A percentile compares a stretch with the other conserved stretches of the same genome.
These are phyloP conservation scores for Crithidia expoeki DNA, from an alignment of 208 protist species.

Conservation along the genomic window DNA sequence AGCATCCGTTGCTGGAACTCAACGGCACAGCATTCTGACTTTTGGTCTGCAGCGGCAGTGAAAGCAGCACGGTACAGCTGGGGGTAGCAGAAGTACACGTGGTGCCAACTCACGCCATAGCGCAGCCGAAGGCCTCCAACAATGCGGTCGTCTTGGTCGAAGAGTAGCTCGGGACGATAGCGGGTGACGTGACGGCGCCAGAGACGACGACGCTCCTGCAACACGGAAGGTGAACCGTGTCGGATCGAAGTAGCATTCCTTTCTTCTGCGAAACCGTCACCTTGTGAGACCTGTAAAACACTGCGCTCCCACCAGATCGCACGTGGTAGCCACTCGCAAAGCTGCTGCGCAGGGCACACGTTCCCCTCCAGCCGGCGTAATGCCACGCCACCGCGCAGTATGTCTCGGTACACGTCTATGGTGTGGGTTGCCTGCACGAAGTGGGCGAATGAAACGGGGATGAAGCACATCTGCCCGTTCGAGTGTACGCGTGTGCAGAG, in stretches of 20 bases:
- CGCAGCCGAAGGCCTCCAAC: constrained; percentile 48
- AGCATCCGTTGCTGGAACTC: no score
- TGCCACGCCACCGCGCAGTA: constrained; percentile 24
- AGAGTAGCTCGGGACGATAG: constrained; percentile 24
- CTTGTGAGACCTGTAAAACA: not conserved
- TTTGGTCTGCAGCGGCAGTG: no score
- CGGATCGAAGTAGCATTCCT: not conserved
- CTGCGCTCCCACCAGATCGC: constrained; percentile 12
- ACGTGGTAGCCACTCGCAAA: constrained; percentile 37
- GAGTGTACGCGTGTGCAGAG: constrained; percentile 1
- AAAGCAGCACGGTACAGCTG: constrained; percentile 45
- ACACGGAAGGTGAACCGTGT: not conserved
- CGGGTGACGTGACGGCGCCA: constrained; percentile 20
- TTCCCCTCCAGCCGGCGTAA: constrained; percentile 22
- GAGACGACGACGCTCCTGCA: constrained; percentile 26
- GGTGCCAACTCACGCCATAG: constrained; percentile 44
- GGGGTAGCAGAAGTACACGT: constrained; percentile 74
- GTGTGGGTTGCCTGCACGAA: constrained; percentile 7
- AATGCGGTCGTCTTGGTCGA: constrained; percentile 49
- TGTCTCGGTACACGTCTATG: constrained; percentile 13
- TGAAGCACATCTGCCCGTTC: not conserved
- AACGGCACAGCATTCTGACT: no score
- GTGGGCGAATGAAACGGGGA: not conserved
- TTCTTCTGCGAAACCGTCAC: not conserved
- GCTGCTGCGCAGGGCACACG: constrained; percentile 28